Evolutionary conservation across 495 filamentous ascomycete genomes (phyloP).

Genomic region (Hypoxylon crocopeplum): DNA sequence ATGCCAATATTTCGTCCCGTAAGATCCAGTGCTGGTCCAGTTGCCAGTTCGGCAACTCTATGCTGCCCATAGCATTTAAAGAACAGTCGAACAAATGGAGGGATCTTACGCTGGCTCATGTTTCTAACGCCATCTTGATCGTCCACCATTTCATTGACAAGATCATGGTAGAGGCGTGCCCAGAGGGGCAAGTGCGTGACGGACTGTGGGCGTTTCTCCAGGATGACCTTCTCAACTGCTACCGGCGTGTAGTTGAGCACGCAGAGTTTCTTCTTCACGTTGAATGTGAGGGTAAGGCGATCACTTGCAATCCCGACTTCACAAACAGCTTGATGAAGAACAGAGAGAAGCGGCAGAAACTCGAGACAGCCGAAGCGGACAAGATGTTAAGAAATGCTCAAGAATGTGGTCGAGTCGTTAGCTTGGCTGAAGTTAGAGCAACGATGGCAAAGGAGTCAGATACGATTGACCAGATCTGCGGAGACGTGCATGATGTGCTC

Average conservation of each 20-base stretch:
- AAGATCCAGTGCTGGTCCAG: no score
- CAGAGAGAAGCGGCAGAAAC: slow-evolving; percentile 27
- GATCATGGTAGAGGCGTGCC: slow-evolving; percentile 43
- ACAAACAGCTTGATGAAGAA: slow-evolving; percentile 51
- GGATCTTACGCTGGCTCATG: slow-evolving; percentile 49
- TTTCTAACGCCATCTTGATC: slow-evolving; percentile 51
- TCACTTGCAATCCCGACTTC: slow-evolving; percentile 61
- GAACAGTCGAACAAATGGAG: slow-evolving; percentile 62
- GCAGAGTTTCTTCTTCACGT: slow-evolving; percentile 53
- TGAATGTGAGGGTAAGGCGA: slow-evolving; percentile 51
- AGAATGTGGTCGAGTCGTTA: no score
- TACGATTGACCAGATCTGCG: no score
- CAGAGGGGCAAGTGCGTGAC: slow-evolving; percentile 41
- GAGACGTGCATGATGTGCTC: no score
- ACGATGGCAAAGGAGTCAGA: no score
- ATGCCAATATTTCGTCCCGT: no score
- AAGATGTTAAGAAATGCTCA: no score
- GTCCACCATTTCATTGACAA: slow-evolving; percentile 54
- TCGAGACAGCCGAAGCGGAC: no score
- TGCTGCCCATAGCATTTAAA: slow-evolving; percentile 53
- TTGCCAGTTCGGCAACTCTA: slow-evolving; percentile 40
- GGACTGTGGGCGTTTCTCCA: slow-evolving; percentile 44
- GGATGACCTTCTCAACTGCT: slow-evolving; percentile 49
- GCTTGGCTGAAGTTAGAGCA: no score
- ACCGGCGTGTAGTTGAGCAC: slow-evolving; percentile 49